Conservation (phyloP, 768 basidiomycete species). For the Candolleomyces aberdarensis region DNA sequence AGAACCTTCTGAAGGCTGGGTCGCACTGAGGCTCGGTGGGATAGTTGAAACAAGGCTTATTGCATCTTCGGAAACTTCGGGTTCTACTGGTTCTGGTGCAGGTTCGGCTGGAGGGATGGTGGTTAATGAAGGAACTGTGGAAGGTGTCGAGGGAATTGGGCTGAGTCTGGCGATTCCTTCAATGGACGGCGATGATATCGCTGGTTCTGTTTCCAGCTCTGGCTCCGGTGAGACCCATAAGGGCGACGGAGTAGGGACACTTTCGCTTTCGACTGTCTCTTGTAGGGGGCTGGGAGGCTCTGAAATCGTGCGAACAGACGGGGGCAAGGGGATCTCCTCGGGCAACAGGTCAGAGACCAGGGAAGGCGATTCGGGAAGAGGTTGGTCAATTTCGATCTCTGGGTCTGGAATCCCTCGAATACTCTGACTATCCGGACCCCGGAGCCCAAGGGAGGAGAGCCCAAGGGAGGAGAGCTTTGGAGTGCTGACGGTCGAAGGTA, state of each 20-base stretch:
- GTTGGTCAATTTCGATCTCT: conserved; percentile 13
- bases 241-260: conserved; percentile 3
- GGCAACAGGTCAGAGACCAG: conserved; percentile 23
- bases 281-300: conserved; percentile 15
- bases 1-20: neutral
- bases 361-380: conserved; percentile 29
- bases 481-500: conserved; percentile 25
- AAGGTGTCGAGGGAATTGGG: conserved; percentile 9
- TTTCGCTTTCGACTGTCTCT: conserved; percentile 3
- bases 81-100: neutral
- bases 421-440: conserved; percentile 9
- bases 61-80: neutral
- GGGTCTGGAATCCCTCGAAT: conserved; percentile 23
- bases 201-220: neutral
- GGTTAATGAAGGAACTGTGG: conserved; percentile 13
- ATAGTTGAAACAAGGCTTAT: conserved; percentile 24
- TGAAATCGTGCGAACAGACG: conserved; percentile 12
- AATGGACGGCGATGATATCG: neutral
- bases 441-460: conserved; percentile 26
- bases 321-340: conserved; percentile 24
- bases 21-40: conserved; percentile 17
- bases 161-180: neutral
- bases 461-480: conserved; percentile 35
- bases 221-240: neutral
- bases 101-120: conserved; percentile 11